Base-by-base conservation (phyloP, 2,329 filamentous ascomycete species). In the Neofusicoccum cordaticola region DNA sequence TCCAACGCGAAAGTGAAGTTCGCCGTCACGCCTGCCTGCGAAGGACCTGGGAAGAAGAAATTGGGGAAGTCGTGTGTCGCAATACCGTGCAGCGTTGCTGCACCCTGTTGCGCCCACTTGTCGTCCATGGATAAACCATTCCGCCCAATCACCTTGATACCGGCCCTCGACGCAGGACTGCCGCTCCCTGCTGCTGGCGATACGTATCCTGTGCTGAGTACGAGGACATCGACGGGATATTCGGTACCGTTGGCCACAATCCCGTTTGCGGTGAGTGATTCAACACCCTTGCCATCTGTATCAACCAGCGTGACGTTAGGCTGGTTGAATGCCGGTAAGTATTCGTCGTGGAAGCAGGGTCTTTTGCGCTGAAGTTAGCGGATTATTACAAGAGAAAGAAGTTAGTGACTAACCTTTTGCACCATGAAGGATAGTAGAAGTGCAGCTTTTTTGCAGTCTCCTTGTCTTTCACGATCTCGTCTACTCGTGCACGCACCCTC, bases 341-440 rank as follows among this genome's bases (percentile, higher is more conserved):
- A 89, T 4, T 82, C 80, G 69, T 89, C 85, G 73, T 85, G 85
- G 74, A 88, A 89, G 42, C 79, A 82, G 0, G 87, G 86, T 7
- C 27, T 31, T 31, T 31, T 31, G 27, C 27, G 3, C 27, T 1
- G 7, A 6, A 7, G 3, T 31, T 31, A 31, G 27, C 27, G 7
- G 27, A 4, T 31, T 7, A 31, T 31, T 4, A 1, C 4, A 31
- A 1, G 7, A 4, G 27, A 7, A 31, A 2, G 27, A 4, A 7
- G 27, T 5, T 4, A 31, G 27, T 2, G 7, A 7, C 27, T 31
- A 6, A 31, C 0, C 87, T 82, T 72, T 90, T 90, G 77, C 87
- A 90, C 82, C 84, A 88, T 0, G 75, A 74, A 0, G 84, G 81
- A 69, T 89, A 89, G 83, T 84, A 88, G 0, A 85, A 78, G 70